Evolutionary conservation across 768 basidiomycete genomes (phyloP).

Genomic region (Tulasnella sp.): DNA sequence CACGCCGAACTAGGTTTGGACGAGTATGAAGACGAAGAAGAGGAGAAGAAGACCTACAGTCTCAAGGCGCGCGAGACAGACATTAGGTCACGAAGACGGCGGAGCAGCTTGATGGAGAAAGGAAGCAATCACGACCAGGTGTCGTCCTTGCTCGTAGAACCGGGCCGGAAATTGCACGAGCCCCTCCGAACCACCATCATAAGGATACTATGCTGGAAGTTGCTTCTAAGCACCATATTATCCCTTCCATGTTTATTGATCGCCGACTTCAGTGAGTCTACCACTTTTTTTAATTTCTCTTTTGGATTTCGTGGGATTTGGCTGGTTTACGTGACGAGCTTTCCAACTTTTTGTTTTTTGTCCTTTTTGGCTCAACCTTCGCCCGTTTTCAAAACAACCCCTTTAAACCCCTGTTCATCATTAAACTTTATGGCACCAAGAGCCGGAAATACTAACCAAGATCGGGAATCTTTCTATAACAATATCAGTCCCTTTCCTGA

Average conservation of each 20-base stretch:
- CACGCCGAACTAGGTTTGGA: background rate
- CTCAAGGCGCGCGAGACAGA: background rate
- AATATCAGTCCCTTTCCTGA: constrained; percentile 21
- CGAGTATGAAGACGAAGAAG: background rate
- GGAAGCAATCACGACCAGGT: background rate
- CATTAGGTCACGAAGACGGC: background rate
- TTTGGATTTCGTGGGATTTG: constrained; percentile 11
- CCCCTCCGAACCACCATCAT: background rate
- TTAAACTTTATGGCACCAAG: background rate
- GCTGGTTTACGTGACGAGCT: background rate
- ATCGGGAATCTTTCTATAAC: background rate
- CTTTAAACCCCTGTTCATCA: background rate
- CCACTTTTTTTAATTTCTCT: background rate
- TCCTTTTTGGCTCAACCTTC: background rate
- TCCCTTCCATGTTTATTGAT: background rate
- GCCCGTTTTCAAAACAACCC: background rate
- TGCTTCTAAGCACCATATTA: background rate
- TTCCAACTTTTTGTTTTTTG: no score
- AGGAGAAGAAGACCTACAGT: background rate
- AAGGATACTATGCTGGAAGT: constrained; percentile 8
- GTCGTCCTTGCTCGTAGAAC: background rate
- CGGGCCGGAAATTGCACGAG: background rate
- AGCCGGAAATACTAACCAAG: background rate
- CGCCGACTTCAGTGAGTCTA: constrained; percentile 2
- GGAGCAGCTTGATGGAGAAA: background rate